Evolutionary conservation across 257 asterid species (phyloP).

Genomic region (Fraxinus excelsior): DNA sequence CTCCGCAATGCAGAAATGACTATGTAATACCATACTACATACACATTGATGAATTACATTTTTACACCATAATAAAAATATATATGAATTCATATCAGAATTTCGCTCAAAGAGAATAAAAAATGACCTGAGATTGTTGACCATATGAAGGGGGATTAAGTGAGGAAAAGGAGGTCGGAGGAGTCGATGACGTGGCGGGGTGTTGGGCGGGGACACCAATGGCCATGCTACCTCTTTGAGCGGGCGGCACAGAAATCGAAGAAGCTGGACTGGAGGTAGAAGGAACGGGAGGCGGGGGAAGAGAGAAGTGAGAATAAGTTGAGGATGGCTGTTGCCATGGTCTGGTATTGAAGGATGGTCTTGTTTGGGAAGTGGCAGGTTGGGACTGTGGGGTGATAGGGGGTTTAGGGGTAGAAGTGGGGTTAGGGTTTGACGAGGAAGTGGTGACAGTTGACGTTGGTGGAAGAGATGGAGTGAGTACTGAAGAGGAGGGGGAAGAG

Average conservation of each 20-base stretch:
- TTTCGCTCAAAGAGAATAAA: not conserved
- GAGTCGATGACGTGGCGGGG: slow-evolving; percentile 51
- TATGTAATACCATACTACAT: not conserved
- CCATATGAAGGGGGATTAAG: slow-evolving; percentile 56
- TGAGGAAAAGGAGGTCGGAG: slow-evolving; percentile 63
- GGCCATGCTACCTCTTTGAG: slow-evolving; percentile 71
- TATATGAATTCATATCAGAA: not conserved
- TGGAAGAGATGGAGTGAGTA: slow-evolving; percentile 23
- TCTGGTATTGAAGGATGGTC: slow-evolving; percentile 54
- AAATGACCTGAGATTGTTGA: slow-evolving; percentile 66
- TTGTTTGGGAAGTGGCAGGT: slow-evolving; percentile 41
- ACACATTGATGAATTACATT: not conserved
- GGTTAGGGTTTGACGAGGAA: slow-evolving; percentile 37
- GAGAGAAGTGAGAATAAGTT: slow-evolving; percentile 54
- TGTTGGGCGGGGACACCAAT: slow-evolving; percentile 82
- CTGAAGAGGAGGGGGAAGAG: slow-evolving; percentile 20
- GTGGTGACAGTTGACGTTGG: slow-evolving; percentile 30
- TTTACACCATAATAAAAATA: not conserved
- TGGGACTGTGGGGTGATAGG: slow-evolving; percentile 35
- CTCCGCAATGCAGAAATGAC: slow-evolving; percentile 3
- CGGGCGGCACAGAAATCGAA: slow-evolving; percentile 43
- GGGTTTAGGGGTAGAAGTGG: slow-evolving; percentile 34
- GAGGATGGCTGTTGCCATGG: slow-evolving; percentile 60
- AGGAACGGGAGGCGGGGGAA: slow-evolving; percentile 63
- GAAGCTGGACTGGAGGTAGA: slow-evolving; percentile 49